Conservation (phyloP, 2,329 filamentous ascomycete genomes). For the Emmonsiellopsis sp. region DNA sequence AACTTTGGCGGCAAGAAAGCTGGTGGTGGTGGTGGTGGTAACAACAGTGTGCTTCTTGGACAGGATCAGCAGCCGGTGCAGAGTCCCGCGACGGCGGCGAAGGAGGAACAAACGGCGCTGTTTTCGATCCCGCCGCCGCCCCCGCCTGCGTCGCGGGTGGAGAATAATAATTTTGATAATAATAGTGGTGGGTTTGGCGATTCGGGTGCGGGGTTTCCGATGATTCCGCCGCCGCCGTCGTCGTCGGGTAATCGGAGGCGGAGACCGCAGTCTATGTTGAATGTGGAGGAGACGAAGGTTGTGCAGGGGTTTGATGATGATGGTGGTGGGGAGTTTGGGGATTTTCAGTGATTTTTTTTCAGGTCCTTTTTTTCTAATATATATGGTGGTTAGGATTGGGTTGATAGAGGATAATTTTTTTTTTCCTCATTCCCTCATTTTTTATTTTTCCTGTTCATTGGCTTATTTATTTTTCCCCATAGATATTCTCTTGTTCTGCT, state of each 20-base stretch:
- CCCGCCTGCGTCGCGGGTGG: neutral
- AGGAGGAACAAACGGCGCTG: constrained; percentile 38
- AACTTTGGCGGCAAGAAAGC: constrained; percentile 52
- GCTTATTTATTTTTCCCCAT: too few relatives aligned
- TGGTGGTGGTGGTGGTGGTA: too few relatives aligned
- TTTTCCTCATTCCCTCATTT: too few relatives aligned
- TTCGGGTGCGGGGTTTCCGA: constrained; percentile 20
- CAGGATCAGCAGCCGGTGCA: neutral
- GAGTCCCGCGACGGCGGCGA: constrained; percentile 12
- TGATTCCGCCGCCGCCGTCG: constrained; percentile 59
- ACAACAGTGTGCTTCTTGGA: neutral
- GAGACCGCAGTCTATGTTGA: constrained; percentile 44
- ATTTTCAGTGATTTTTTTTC: constrained; percentile 50
- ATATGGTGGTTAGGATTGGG: too few relatives aligned
- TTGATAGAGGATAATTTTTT: too few relatives aligned
- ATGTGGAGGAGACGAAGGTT: constrained; percentile 33
- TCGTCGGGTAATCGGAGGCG: constrained; percentile 51
- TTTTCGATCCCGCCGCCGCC: constrained; percentile 68
- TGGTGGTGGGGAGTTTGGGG: constrained; percentile 80
- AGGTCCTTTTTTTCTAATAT: neutral
- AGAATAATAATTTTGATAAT: constrained; percentile 8
- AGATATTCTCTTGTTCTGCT: too few relatives aligned
- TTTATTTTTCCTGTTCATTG: too few relatives aligned
- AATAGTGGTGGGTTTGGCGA: neutral
- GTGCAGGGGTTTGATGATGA: constrained; percentile 66